Evolutionary conservation across 2,329 filamentous ascomycete species (phyloP).

Genomic region (Rhinocladiella similis): DNA sequence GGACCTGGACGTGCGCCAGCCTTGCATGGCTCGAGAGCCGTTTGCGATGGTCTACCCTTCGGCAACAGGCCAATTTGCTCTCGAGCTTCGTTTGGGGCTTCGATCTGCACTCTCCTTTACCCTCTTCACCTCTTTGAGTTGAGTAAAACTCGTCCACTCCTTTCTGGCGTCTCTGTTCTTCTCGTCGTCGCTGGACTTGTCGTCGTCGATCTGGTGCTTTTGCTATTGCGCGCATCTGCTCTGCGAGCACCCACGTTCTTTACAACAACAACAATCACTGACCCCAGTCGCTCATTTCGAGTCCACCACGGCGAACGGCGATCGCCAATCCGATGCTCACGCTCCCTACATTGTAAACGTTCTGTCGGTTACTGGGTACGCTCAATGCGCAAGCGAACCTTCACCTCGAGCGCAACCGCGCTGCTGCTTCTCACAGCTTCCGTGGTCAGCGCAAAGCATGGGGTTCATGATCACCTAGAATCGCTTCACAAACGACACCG

Average conservation of each 20-base stretch:
- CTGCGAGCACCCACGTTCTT: slow-evolving; percentile 29
- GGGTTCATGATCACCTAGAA: slow-evolving; percentile 35
- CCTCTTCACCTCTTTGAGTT: neutral
- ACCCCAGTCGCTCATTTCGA: slow-evolving; percentile 28
- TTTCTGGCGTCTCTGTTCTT: neutral
- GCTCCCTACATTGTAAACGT: slow-evolving; percentile 6
- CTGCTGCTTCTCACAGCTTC: slow-evolving; percentile 40
- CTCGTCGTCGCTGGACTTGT: slow-evolving; percentile 20
- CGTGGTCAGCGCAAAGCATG: slow-evolving; percentile 31
- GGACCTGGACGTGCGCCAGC: slow-evolving; percentile 21
- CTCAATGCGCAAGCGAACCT: slow-evolving; percentile 28
- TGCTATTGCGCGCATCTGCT: slow-evolving; percentile 17
- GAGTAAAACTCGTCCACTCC: neutral
- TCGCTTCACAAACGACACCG: slow-evolving; percentile 37
- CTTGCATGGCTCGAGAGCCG: slow-evolving; percentile 25
- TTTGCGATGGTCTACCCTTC: slow-evolving; percentile 5
- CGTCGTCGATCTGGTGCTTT: slow-evolving; percentile 14
- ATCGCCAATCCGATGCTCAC: slow-evolving; percentile 12
- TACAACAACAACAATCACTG: slow-evolving; percentile 25
- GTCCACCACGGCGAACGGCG: slow-evolving; percentile 7
- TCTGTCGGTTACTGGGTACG: neutral
- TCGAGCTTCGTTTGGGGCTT: slow-evolving; percentile 1
- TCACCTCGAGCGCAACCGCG: slow-evolving; percentile 35
- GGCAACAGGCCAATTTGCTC: slow-evolving; percentile 23
- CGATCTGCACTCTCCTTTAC: slow-evolving; percentile 22